phyloP scores from a whole-genome alignment of 495 filamentous ascomycete species.

The Paragyromitra xinjiangensis region DNA sequence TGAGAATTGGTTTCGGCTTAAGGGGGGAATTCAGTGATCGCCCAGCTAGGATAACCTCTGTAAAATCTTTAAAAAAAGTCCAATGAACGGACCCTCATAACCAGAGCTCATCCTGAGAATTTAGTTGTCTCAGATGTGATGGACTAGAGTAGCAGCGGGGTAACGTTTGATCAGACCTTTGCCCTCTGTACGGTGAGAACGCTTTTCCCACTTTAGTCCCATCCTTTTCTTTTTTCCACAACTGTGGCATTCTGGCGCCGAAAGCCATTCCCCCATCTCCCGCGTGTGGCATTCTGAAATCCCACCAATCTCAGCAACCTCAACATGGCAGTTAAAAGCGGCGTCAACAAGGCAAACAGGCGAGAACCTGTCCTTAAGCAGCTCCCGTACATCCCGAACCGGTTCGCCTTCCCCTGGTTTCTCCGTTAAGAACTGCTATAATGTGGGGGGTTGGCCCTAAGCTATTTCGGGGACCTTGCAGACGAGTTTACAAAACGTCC shows the following conservation, averaged over 20 bases:
- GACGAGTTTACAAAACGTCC: conserved; percentile 35
- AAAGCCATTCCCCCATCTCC: background rate
- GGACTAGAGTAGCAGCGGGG: background rate
- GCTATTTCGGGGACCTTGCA: conserved; percentile 35
- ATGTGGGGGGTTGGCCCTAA: conserved; percentile 32
- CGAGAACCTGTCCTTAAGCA: background rate
- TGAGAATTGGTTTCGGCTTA: no score
- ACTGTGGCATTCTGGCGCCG: background rate
- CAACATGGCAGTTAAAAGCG: background rate
- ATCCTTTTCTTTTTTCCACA: background rate
- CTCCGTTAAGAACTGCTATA: background rate
- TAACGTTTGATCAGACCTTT: background rate
- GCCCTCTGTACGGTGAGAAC: background rate
- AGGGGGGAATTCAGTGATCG: background rate
- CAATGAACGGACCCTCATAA: background rate
- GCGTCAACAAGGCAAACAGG: background rate
- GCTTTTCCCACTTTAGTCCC: background rate
- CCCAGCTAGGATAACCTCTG: background rate
- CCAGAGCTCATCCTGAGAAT: background rate
- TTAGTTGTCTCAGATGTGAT: background rate
- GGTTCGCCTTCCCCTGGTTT: background rate
- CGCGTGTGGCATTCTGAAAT: background rate
- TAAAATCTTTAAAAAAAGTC: background rate
- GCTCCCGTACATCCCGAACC: background rate
- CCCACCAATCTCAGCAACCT: background rate